These are phyloP conservation scores for Millerozyma acaciae DNA, from an alignment of 805 yeast genomes.

Conservation along the genomic window DNA sequence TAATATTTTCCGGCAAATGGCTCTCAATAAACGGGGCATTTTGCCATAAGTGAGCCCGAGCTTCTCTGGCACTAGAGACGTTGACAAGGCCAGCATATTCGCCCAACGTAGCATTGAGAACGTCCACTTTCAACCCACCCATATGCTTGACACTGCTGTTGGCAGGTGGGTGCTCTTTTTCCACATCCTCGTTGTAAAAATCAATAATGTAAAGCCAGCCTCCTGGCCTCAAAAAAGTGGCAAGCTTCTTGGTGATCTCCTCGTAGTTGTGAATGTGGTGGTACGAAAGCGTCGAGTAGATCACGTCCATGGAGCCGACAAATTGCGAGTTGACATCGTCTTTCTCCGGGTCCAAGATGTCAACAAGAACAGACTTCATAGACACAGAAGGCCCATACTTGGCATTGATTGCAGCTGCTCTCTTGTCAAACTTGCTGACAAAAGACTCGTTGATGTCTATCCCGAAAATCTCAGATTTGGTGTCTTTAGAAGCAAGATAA, in stretches of 20 bases:
- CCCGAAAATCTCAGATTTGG: slow-evolving; percentile 24
- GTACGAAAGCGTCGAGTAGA: slow-evolving; percentile 34
- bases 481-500: slow-evolving; percentile 15
- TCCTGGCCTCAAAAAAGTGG: slow-evolving; percentile 27
- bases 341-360: slow-evolving; percentile 19
- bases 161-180: slow-evolving; percentile 6
- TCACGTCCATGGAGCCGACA: slow-evolving; percentile 25
- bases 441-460: slow-evolving; percentile 32
- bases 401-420: slow-evolving; percentile 8
- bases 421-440: slow-evolving; percentile 13
- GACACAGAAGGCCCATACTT: slow-evolving; percentile 2
- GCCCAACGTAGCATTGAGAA: slow-evolving; percentile 18
- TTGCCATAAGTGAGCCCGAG: slow-evolving; percentile 20
- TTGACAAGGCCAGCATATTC: slow-evolving; percentile 17
- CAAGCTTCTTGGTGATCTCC: slow-evolving; percentile 26
- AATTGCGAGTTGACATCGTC: slow-evolving; percentile 12
- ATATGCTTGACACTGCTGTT: slow-evolving; percentile 24
- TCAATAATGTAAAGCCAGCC: slow-evolving; percentile 37
- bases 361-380: slow-evolving; percentile 16
- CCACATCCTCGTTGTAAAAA: slow-evolving; percentile 35
- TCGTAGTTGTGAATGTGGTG: slow-evolving; percentile 36
- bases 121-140: slow-evolving; percentile 28
- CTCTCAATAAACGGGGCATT: slow-evolving; percentile 17
- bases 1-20: slow-evolving; percentile 17
- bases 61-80: slow-evolving; percentile 20